phyloP scores from a whole-genome alignment of 2,329 filamentous ascomycete genomes.

The Grosmannia serpens region DNA sequence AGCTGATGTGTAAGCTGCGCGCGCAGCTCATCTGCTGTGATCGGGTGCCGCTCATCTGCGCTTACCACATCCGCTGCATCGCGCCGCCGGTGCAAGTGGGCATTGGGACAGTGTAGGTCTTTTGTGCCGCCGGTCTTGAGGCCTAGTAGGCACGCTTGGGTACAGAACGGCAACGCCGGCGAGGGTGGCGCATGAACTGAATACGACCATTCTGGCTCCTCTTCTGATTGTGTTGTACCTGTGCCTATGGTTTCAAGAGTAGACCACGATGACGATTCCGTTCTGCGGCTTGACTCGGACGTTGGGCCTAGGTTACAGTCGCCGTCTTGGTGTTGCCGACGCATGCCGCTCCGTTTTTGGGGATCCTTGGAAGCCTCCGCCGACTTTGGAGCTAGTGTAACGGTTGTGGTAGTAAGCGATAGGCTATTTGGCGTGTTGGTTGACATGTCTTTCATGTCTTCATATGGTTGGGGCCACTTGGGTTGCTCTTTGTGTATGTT shows the following conservation, averaged over 20 bases:
- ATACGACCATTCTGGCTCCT: not conserved
- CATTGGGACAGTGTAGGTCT: constrained; percentile 2
- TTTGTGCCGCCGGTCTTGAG: not conserved
- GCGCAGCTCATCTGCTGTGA: not conserved
- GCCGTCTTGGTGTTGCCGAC: not conserved
- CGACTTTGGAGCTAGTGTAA: not conserved
- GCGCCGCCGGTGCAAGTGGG: not conserved
- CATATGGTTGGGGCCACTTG: not conserved
- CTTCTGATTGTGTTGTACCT: not conserved
- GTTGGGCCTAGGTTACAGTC: no score
- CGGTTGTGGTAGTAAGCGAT: not conserved
- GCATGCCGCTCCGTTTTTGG: not conserved
- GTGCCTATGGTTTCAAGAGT: no score
- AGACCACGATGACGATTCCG: no score
- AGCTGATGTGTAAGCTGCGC: not conserved
- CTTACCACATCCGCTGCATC: not conserved
- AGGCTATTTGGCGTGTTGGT: not conserved
- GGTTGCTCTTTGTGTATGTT: not conserved
- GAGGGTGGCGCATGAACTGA: not conserved
- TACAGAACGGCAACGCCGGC: not conserved
- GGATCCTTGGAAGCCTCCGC: not conserved
- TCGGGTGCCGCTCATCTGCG: not conserved
- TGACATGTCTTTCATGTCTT: not conserved
- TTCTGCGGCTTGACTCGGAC: no score
- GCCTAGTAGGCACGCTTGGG: not conserved